Evolutionary conservation across 768 basidiomycete genomes (phyloP), one percentile per base, ranked within the genome.

Genomic region (Lactarius hatsudake): DNA sequence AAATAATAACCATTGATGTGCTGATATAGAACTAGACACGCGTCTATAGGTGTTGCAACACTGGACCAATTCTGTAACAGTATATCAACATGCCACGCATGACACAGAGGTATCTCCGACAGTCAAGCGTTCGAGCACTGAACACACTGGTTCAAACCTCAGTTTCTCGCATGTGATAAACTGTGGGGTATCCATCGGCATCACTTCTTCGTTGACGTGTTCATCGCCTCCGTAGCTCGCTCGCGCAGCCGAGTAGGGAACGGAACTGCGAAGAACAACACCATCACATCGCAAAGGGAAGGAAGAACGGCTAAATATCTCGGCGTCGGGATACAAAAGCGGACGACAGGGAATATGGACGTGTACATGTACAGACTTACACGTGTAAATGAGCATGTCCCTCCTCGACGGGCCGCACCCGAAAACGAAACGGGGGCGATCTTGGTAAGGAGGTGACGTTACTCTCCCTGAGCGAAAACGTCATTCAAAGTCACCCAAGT

Each of bases 341-440:
- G 48, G 48, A 5, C 55, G 30, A 56, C 55, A 20, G 28, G 30
- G 30, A 17, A 32, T 8, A 56, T 56, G 55, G 26, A 56, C 32
- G 30, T 32, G 28, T 55, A 55, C 17, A 20, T 32, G 18, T 20
- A 56, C 54, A 55, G 30, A 30, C 28, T 18, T 36, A 56, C n/a
- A 65, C 5, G 42, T 17, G 53, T 32, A 13, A 56, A n/a, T 55
- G 38, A 8, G 30, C n/a, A 66, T 77, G 70, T 78, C 69, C 71
- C 75, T 76, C 71, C 74, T 73, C 71, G 82, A 89, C 87, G 88
- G 88, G 87, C 79, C 88, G 82, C 83, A 74, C 69, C 80, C 81
- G 77, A 67, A 67, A 76, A 43, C 8, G 30, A 55, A 75, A 79
- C 81, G 81, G 81, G 48, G 71, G 79, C 82, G 87, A 85, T 89